These are phyloP conservation scores for Pythium folliculosum DNA, from an alignment of 352 stramenopile genomes.

Conservation along the genomic window DNA sequence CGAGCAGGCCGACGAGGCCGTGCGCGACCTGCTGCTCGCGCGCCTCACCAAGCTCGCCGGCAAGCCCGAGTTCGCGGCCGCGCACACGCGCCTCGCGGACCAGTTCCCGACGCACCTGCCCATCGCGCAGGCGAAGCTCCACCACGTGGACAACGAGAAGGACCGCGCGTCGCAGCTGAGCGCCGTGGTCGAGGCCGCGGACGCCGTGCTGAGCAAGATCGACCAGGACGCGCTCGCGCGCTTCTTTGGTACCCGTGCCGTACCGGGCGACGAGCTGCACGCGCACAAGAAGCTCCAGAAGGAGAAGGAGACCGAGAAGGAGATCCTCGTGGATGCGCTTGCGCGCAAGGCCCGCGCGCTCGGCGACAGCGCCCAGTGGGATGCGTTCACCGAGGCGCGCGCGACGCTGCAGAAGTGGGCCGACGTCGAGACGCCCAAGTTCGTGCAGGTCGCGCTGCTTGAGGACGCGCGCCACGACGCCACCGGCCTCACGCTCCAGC, in stretches of 20 bases:
- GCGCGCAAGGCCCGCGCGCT: conserved; percentile 72
- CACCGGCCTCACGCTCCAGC: conserved; percentile 58
- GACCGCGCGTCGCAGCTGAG: conserved; percentile 43
- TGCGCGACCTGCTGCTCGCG: conserved; percentile 70
- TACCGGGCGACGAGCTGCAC: conserved; percentile 50
- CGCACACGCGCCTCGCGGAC: conserved; percentile 49
- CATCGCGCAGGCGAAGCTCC: conserved; percentile 64
- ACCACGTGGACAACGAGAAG: conserved; percentile 72
- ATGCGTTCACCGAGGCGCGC: conserved; percentile 56
- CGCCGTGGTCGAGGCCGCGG: conserved; percentile 55
- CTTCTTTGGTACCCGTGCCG: conserved; percentile 71
- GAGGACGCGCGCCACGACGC: conserved; percentile 56
- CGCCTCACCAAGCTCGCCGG: conserved; percentile 68
- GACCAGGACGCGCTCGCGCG: conserved; percentile 65
- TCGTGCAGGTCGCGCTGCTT: conserved; percentile 59
- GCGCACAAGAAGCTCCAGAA: conserved; percentile 73
- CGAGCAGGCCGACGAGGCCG: conserved; percentile 64
- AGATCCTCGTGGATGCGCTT: conserved; percentile 71
- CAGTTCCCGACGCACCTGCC: conserved; percentile 66
- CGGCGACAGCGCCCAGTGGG: conserved; percentile 54
- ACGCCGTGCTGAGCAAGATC: conserved; percentile 61
- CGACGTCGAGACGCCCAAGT: conserved; percentile 59
- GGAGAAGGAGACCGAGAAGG: conserved; percentile 70
- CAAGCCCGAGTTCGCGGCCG: conserved; percentile 61
- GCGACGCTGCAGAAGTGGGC: conserved; percentile 72